phyloP scores from a whole-genome alignment of 176 grass and related monocot genomes.

The Ensete ventricosum region DNA sequence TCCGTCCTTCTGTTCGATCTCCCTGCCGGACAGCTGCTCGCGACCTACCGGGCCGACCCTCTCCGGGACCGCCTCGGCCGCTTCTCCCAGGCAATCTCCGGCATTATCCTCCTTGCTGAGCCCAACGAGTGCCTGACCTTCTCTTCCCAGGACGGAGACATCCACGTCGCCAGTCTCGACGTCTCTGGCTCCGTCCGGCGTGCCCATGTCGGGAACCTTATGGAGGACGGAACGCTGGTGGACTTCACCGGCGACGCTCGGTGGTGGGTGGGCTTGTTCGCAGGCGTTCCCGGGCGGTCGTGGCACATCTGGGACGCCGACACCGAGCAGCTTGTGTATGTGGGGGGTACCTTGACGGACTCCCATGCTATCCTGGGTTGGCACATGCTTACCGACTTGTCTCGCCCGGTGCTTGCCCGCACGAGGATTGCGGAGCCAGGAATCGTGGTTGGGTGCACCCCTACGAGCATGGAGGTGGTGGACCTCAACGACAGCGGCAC shows the following conservation, averaged over 20 bases:
- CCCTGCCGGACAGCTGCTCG: constrained; percentile 10
- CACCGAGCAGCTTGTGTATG: constrained; percentile 23
- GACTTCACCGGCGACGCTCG: constrained; percentile 27
- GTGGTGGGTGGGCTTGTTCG: constrained; percentile 38
- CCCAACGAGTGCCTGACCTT: constrained; percentile 13
- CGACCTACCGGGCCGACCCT: constrained; percentile 17
- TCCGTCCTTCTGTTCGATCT: constrained; percentile 24
- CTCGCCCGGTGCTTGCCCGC: constrained; percentile 4
- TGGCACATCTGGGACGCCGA: constrained; percentile 36
- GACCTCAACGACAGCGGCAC: constrained; percentile 5
- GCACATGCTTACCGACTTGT: constrained; percentile 25
- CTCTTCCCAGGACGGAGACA: constrained; percentile 19
- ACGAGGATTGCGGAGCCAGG: constrained; percentile 2
- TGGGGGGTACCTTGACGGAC: constrained; percentile 26
- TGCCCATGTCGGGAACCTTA: constrained; percentile 16
- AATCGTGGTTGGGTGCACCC: constrained; percentile 17
- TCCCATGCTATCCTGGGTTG: constrained; percentile 22
- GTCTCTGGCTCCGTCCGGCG: background rate
- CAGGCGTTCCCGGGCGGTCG: constrained; percentile 22
- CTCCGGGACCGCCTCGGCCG: constrained; percentile 22
- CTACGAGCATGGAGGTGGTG: constrained; percentile 24
- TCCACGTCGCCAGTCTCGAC: constrained; percentile 13
- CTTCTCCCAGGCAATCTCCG: constrained; percentile 25
- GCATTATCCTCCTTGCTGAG: constrained; percentile 17
- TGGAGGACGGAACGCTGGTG: constrained; percentile 31